Conservation (phyloP, 1,284 basidiomycete species). For the Amylostereum chailletii region DNA sequence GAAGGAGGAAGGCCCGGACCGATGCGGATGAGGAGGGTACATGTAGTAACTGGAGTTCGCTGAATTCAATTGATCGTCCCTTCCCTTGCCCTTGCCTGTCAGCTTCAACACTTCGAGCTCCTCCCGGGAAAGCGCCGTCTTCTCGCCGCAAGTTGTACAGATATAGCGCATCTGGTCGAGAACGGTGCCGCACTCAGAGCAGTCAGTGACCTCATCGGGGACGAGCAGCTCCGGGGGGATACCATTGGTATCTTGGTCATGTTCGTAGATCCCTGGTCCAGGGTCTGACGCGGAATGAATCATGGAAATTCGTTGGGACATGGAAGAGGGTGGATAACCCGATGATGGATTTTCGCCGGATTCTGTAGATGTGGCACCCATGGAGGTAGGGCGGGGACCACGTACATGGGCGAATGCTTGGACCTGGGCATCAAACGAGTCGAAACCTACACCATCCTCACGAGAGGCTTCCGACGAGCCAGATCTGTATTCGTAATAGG, state of each 20-base stretch:
- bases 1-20: background rate
- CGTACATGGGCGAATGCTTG: background rate
- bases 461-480: slow-evolving; percentile 27
- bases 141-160: slow-evolving; percentile 79
- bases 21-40: slow-evolving; percentile 15
- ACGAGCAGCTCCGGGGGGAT: slow-evolving; percentile 35
- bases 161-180: slow-evolving; percentile 80
- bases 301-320: background rate
- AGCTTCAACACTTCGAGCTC: slow-evolving; percentile 21
- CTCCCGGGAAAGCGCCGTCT: slow-evolving; percentile 29
- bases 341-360: slow-evolving; percentile 6
- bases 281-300: slow-evolving; percentile 17
- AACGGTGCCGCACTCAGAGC: slow-evolving; percentile 68
- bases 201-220: slow-evolving; percentile 63
- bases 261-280: slow-evolving; percentile 13
- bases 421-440: background rate
- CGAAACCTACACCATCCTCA: background rate
- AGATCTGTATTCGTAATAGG: slow-evolving; percentile 65
- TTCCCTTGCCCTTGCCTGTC: slow-evolving; percentile 22
- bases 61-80: slow-evolving; percentile 1
- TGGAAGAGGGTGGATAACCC: slow-evolving; percentile 2
- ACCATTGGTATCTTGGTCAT: slow-evolving; percentile 2
- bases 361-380: slow-evolving; percentile 7
- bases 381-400: background rate
- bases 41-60: slow-evolving; percentile 8